Evolutionary conservation across 169 alveolate species (phyloP).

Genomic region (Plasmodium falciparum): DNA sequence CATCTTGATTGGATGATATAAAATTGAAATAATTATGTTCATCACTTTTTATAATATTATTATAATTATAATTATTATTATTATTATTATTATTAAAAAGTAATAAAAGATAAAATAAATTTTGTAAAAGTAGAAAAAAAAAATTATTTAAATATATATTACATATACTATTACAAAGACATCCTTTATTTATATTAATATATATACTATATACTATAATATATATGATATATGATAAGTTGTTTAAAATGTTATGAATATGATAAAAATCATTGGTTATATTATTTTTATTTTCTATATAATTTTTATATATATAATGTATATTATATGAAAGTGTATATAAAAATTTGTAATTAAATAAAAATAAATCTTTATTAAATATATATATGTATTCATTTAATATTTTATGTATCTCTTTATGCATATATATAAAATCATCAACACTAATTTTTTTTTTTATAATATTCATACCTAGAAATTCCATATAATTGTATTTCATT

Average conservation of each 20-base stretch:
- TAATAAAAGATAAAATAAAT: constrained; percentile 23
- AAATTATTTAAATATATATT: constrained; percentile 60
- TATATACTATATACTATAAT: constrained; percentile 34
- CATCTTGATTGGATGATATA: constrained; percentile 1
- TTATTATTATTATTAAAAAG: constrained; percentile 18
- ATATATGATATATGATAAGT: constrained; percentile 37
- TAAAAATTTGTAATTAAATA: constrained; percentile 63
- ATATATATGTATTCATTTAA: constrained; percentile 67
- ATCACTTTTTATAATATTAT: not conserved
- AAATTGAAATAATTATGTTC: not conserved
- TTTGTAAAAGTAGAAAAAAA: constrained; percentile 50
- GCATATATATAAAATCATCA: constrained; percentile 59
- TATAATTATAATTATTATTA: not conserved
- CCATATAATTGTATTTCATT: constrained; percentile 52
- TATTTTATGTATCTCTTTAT: constrained; percentile 61
- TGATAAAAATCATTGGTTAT: constrained; percentile 43
- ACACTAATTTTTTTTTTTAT: constrained; percentile 68
- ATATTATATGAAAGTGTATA: constrained; percentile 66
- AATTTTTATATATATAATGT: constrained; percentile 63
- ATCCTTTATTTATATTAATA: constrained; percentile 22
- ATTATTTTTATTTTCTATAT: constrained; percentile 37
- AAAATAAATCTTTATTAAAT: constrained; percentile 60
- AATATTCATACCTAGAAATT: constrained; percentile 60
- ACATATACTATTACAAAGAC: constrained; percentile 45
- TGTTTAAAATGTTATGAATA: constrained; percentile 44